Evolutionary conservation across 768 basidiomycete species (phyloP), one percentile per base, ranked within the genome.

Genomic region (Boletus rubescentipes): DNA sequence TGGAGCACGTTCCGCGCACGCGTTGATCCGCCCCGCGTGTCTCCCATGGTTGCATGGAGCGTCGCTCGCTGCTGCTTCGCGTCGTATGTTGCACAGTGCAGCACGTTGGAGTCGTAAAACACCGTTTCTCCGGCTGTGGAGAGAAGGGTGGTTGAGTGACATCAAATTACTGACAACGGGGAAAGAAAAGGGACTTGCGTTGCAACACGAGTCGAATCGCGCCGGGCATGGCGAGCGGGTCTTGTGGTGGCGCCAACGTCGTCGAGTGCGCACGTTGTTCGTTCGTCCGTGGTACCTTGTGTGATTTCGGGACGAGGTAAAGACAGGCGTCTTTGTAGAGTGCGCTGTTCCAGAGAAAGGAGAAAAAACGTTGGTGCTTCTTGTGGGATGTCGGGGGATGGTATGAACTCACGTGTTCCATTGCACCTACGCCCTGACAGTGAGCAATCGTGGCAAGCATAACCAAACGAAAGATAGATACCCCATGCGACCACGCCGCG

Each of bases 71-170:
- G 72, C 20, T 67, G 64, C 18, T 66, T 66, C 1, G 77, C 72
- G 53, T 75, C 76, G 66, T 91, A 91, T 7, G 77, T 75, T 5
- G 83, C 88, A 51, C 86, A 87, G 60, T 91, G 89, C 10, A 91
- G 73, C 53, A 91, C 85, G 64, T 91, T 91, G 58, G 79, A 83
- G 63, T 89, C 88, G 67, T 91, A 91, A 67, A 91, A 91, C 21
- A 87, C 86, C 0, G 85, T 86, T 54, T 91, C 85, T 0, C 89
- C 87, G 0, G 83, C 87, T 54, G 37, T 54, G 0, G n/a, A 11
- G 9, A 20, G 9, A 3, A 5, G 7, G 12, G 5, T 4, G 23
- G 14, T 39, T 11, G 16, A 16, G 2, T 16, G n/a, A 15, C 23
- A 16, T 18, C 20, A 2, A 20, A 3, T 12, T n/a, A 38, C 18